phyloP scores from a whole-genome alignment of 202 grass and related monocot species.

The Setaria italica region DNA sequence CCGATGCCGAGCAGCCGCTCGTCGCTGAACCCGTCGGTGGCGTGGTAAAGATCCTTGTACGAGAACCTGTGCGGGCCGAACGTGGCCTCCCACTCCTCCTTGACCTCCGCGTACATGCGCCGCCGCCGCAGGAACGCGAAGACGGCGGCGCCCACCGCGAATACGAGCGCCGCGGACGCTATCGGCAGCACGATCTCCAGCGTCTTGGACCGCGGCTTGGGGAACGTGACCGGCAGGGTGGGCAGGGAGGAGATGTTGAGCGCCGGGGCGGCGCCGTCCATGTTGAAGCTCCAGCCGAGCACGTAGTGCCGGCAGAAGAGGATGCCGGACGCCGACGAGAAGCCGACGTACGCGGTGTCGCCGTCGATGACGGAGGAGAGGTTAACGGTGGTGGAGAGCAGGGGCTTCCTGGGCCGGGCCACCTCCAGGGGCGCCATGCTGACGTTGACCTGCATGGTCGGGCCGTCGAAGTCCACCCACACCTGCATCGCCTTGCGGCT shows the following conservation, averaged over 20 bases:
- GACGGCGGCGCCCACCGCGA: conserved; percentile 37
- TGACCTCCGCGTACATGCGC: conserved; percentile 62
- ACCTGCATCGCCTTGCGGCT: conserved; percentile 67
- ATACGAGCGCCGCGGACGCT: conserved; percentile 45
- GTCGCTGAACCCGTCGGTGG: conserved; percentile 83
- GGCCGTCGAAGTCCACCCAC: conserved; percentile 75
- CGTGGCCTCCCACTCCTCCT: conserved; percentile 59
- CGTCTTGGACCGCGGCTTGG: conserved; percentile 53
- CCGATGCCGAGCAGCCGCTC: conserved; percentile 78
- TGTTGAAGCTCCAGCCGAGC: conserved; percentile 64
- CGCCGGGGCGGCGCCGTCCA: conserved; percentile 55
- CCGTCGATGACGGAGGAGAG: conserved; percentile 58
- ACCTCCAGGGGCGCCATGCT: conserved; percentile 55
- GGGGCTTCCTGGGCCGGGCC: conserved; percentile 43
- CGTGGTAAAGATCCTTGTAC: conserved; percentile 85
- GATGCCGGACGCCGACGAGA: conserved; percentile 60
- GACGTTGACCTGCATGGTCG: conserved; percentile 54
- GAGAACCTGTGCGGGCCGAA: conserved; percentile 65
- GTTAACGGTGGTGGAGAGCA: conserved; percentile 60
- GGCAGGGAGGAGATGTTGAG: conserved; percentile 60
- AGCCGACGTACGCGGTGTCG: conserved; percentile 63
- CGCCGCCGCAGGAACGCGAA: conserved; percentile 46
- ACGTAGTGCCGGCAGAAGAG: conserved; percentile 65
- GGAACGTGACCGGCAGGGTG: conserved; percentile 44
- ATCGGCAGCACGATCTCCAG: conserved; percentile 56